phyloP scores from a whole-genome alignment of 179 eudicot genomes.

The Silene vulgaris region DNA sequence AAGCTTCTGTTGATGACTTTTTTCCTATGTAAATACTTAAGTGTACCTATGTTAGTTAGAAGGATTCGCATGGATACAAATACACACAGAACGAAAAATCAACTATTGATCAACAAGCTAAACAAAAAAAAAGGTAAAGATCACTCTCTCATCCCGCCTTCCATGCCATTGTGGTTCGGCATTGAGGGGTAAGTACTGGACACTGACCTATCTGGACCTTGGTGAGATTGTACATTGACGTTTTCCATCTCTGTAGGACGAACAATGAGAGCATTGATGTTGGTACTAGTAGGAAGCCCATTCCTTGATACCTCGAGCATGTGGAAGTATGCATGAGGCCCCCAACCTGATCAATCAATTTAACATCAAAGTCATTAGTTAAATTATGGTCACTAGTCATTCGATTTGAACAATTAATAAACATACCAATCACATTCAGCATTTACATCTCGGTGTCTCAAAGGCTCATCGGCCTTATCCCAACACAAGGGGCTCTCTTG shows the following conservation, averaged over 20 bases:
- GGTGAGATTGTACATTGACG: constrained; percentile 28
- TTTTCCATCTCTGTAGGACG: constrained; percentile 41
- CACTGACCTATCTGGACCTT: constrained; percentile 26
- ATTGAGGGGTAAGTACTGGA: constrained; percentile 23
- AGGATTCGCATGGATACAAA: constrained; percentile 7
- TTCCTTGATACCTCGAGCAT: constrained; percentile 55
- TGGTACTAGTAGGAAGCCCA: constrained; percentile 34
- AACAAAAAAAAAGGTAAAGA: not conserved
- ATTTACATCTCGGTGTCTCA: not conserved
- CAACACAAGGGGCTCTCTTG: not conserved
- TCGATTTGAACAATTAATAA: not conserved
- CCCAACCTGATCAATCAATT: constrained; percentile 39
- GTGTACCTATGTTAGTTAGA: constrained; percentile 18
- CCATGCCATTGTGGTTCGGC: constrained; percentile 36
- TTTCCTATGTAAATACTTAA: not conserved
- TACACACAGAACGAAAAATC: not conserved
- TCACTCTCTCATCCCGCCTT: constrained; percentile 39
- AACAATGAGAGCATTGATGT: constrained; percentile 28
- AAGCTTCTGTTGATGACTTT: not conserved
- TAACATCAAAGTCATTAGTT: not conserved
- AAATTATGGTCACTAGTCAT: not conserved
- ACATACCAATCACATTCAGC: not conserved
- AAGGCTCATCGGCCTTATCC: not conserved
- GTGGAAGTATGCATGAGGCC: constrained; percentile 65
- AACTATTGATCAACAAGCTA: constrained; percentile 23